These are phyloP conservation scores for Dispira parvispora DNA, from an alignment of 192 early-diverging fungal genomes.

Conservation along the genomic window DNA sequence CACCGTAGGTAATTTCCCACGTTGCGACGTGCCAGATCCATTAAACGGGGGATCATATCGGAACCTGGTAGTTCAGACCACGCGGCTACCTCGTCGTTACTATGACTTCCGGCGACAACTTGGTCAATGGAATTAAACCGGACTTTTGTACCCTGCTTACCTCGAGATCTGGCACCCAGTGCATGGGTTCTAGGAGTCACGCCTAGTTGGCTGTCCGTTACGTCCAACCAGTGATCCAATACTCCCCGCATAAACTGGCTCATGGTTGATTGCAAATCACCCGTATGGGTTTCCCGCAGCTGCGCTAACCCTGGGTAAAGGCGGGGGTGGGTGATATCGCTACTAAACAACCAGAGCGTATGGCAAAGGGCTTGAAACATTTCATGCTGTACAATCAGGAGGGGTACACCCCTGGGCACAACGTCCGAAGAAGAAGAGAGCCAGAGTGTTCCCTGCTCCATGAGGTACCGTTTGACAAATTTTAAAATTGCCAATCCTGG, in stretches of 20 bases:
- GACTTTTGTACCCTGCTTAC: no score
- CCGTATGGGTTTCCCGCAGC: background rate
- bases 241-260: background rate
- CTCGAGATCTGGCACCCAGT: no score
- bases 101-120: background rate
- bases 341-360: background rate
- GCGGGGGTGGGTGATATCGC: conserved; percentile 5
- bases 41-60: background rate
- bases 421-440: background rate
- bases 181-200: background rate
- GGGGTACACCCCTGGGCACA: background rate
- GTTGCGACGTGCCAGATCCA: background rate
- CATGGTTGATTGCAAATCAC: background rate
- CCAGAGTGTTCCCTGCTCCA: background rate
- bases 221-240: conserved; percentile 3
- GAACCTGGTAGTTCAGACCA: background rate
- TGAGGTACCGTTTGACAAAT: background rate
- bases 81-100: background rate
- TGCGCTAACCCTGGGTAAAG: background rate
- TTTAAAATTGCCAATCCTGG: background rate
- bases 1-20: background rate
- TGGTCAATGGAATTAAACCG: no score
- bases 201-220: background rate
- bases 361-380: conserved; percentile 8
- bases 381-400: conserved; percentile 1